Evolutionary conservation across 176 grass and related monocot genomes (phyloP), one percentile per base, ranked within the genome.

Genomic region (Phoenix roebelenii): DNA sequence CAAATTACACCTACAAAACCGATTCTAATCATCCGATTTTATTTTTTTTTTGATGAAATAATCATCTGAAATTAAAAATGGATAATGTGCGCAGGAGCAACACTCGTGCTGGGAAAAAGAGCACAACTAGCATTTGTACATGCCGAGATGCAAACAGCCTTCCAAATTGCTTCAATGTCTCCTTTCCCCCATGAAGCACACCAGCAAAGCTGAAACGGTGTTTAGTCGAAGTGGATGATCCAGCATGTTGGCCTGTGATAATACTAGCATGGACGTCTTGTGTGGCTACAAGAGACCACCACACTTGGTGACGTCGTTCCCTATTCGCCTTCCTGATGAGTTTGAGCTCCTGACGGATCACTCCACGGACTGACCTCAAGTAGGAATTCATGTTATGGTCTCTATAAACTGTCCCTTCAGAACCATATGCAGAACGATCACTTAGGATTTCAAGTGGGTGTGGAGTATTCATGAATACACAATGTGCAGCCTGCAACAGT

Each of bases 401-500:
- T 10, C 93, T 78, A 44, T 82, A 86, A 51, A 97, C 80, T 14
- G 84, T 54, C 14, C 92, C 92, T 51, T 75, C 64, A 23, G 92
- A 69, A 0, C 92, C 87, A 25, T 97, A 97, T 7, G 93, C 87
- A 32, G 69, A 52, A 10, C 78, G 54, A 48, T 91, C 84, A 55
- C 77, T 91, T 64, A 97, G 74, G 61, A 97, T 91, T 75, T 97
- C 87, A 18, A 91, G 81, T n/a, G 93, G 93, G 63, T 97, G 93
- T 0, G 87, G 87, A 25, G 87, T 85, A 70, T 97, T 97, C 22
- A 97, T 25, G 83, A 97, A 97, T 15, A 87, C 73, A 4, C 63
- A 83, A 12, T 71, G 23, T 25, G 92, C 92, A 0, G 87, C 85
- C 18, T 73, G 73, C 35, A 90, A 50, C 7, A 75, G 57, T 12